phyloP scores from a whole-genome alignment of 225 moss, liverwort and hornwort species.

The Neckera pumila region DNA sequence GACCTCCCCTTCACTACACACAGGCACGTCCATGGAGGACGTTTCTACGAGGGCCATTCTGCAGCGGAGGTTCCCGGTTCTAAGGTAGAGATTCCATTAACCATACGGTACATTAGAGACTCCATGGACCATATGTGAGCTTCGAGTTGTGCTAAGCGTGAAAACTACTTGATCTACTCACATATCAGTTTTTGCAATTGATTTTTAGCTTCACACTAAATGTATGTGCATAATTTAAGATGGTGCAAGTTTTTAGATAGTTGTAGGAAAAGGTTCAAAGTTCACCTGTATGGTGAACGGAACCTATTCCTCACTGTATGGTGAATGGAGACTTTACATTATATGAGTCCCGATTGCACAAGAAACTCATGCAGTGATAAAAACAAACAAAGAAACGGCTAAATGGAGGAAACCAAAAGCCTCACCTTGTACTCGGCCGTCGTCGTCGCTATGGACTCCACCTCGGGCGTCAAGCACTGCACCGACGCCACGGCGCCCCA shows the following conservation, averaged over 20 bases:
- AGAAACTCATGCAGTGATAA: not conserved
- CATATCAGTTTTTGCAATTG: not conserved
- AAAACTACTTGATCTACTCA: not conserved
- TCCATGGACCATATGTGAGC: not conserved
- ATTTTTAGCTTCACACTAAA: not conserved
- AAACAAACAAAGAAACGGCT: not conserved
- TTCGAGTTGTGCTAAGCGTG: not conserved
- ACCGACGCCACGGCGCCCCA: conserved; percentile 54
- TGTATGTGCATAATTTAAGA: not conserved
- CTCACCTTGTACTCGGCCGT: not conserved
- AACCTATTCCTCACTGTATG: not conserved
- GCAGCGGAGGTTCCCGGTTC: not conserved
- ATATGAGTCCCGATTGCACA: not conserved
- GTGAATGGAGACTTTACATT: not conserved
- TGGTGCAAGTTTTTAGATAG: not conserved
- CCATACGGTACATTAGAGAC: not conserved
- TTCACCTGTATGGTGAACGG: not conserved
- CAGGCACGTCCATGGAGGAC: not conserved
- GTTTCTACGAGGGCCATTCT: not conserved
- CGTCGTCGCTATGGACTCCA: not conserved
- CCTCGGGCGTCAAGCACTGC: conserved; percentile 25
- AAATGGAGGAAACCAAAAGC: not conserved
- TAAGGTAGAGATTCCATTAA: not conserved
- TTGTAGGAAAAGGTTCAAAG: not conserved
- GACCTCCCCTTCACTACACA: not conserved